These are phyloP conservation scores for Mycosarcoma mackinlayi DNA, from an alignment of 1,284 basidiomycete genomes.

Conservation along the genomic window DNA sequence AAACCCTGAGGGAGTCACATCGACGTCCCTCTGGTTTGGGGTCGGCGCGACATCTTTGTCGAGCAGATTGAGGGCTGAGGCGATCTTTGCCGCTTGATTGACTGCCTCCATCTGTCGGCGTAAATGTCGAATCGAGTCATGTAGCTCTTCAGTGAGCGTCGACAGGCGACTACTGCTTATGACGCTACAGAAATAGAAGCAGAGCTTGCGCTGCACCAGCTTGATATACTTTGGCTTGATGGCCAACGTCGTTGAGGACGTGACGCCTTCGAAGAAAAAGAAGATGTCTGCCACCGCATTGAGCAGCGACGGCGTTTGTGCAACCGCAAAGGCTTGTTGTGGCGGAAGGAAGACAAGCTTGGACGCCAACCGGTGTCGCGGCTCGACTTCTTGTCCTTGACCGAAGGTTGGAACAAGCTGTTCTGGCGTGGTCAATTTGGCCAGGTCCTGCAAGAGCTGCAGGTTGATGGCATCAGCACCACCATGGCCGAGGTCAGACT, in stretches of 20 bases:
- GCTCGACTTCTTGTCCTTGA: conserved; percentile 4
- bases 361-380: conserved; percentile 12
- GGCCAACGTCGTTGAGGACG: not conserved
- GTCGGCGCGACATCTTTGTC: not conserved
- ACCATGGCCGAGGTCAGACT: conserved; percentile 16
- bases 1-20: too few species aligned
- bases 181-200: conserved; percentile 30
- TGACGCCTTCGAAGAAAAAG: conserved; percentile 19
- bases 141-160: conserved; percentile 6
- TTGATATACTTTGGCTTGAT: conserved; percentile 8
- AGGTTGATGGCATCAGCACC: conserved; percentile 22
- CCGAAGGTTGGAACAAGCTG: conserved; percentile 20
- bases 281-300: conserved; percentile 33
- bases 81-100: conserved; percentile 25
- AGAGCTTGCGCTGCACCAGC: conserved; percentile 33
- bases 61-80: conserved; percentile 18
- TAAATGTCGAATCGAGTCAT: not conserved
- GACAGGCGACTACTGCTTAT: not conserved
- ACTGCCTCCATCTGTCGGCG: conserved; percentile 3
- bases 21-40: too few species aligned
- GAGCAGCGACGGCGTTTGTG: conserved; percentile 21
- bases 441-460: conserved; percentile 31
- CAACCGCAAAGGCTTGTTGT: conserved; percentile 22
- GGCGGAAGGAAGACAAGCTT: conserved; percentile 9
- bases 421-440: conserved; percentile 3